Base-by-base conservation (phyloP, 768 basidiomycete genomes). In the Suillus subaureus region DNA sequence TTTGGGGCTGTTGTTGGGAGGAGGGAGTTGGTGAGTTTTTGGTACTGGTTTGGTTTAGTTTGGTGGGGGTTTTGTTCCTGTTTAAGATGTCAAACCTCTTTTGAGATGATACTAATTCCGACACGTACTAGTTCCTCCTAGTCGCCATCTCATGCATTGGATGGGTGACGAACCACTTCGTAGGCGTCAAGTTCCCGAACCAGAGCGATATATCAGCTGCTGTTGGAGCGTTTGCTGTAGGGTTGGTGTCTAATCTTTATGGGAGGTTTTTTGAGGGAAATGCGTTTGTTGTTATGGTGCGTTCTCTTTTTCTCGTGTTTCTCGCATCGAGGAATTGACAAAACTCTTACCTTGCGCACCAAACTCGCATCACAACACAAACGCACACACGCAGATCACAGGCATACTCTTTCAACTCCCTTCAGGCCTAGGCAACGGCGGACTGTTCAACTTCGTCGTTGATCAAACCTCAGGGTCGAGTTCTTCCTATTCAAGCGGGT, bases 351-450 rank as follows among this genome's bases (percentile, higher is more conserved):
- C n/a, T 2, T 3, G 3, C 21, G 21, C 21, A 43, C 43, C 43
- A 45, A n/a, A 45, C 43, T 21, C 21, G 4, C 54, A 4, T 23
- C 42, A 62, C 56, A 37, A 21, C 31, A 7, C 7, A 45, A 45
- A 39, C 33, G 15, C 1, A 21, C 33, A 6, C 33, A 33, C 28
- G 31, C 60, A 79, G 83, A 89, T 92, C 68, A 91, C 90, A 0
- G 92, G 90, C 28, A 91, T 95, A 57, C 81, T 94, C 18, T 91
- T 94, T 79, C 94, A 95, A 77, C 83, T 95, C 1, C 93, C 93
- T 0, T 91, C 90, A 9, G 93, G 93, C 45, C 83, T 95, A 13
- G 87, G 89, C 9, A 91, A 87, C 52, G 92, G 91, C 13, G 93
- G 93, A 37, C 84, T 95, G 8, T 83, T 96, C 67, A 86, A 84